Evolutionary conservation across 148 eudicot species (phyloP), one percentile per base, ranked within the genome.

Genomic region (Vaccinium darrowii): DNA sequence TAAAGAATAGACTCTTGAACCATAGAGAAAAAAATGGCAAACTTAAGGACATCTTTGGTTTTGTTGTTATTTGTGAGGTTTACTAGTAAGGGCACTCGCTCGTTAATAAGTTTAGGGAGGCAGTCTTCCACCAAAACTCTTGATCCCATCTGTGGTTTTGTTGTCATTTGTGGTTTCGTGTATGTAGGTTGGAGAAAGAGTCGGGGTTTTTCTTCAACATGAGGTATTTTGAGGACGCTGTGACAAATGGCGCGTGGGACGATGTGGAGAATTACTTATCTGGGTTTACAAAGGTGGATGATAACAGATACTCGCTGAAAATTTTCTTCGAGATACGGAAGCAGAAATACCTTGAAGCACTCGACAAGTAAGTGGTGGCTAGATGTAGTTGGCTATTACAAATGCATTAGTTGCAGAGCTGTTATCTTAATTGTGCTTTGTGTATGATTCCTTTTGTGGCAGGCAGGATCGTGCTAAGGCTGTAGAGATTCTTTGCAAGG

Each of bases 261-360:
- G 89, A 88, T 52, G 94, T 93, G 47, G 96, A 93, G 84, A 91
- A 90, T 80, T 93, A 93, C 73, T 88, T 93, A 77, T 87, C 90
- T 72, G 96, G 94, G 57, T 93, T 93, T 86, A 92, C 92, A 3
- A 92, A 91, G 83, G 90, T 93, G 67, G 91, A 92, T 18, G 94
- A 92, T 80, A 93, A 93, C 75, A 89, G 96, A 5, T 90, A 93
- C 85, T 93, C 96, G 0, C 88, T 91, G 94, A 92, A 93, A 73
- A 89, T 92, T 67, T 93, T 90, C 87, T 93, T 93, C 25, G 94
- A 93, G 90, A 87, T 93, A 78, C 89, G 94, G 74, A 93, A 93
- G 81, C 96, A 92, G 86, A 93, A 90, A 81, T 93, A 91, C 83
- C 90, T 93, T n/a, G 96, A 93, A 88, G 92, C 96, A 49, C 81